These are phyloP conservation scores for Zygoascus hellenicus DNA, from an alignment of 1,139 yeast species.

Conservation along the genomic window DNA sequence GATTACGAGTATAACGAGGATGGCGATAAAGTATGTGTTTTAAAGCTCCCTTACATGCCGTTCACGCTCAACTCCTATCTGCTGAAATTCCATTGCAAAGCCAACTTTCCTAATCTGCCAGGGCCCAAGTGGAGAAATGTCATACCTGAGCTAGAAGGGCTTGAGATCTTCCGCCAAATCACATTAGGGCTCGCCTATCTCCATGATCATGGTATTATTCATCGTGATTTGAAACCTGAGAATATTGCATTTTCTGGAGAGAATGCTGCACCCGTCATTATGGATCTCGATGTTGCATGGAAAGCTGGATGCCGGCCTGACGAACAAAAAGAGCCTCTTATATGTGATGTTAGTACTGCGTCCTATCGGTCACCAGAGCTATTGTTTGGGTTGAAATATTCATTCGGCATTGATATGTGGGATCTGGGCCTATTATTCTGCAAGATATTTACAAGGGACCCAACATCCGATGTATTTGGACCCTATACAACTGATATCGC, in stretches of 20 bases:
- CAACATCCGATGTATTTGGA: slow-evolving; percentile 38
- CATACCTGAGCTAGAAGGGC: slow-evolving; percentile 27
- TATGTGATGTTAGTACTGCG: slow-evolving; percentile 68
- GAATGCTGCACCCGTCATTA: slow-evolving; percentile 33
- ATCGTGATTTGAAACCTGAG: slow-evolving; percentile 80
- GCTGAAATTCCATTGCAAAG: slow-evolving; percentile 31
- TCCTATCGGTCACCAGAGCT: slow-evolving; percentile 82
- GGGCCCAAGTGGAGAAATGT: slow-evolving; percentile 28
- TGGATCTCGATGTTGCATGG: slow-evolving; percentile 77
- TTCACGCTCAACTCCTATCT: slow-evolving; percentile 18
- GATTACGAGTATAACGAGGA: slow-evolving; percentile 12
- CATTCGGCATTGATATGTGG: slow-evolving; percentile 73
- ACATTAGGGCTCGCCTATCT: slow-evolving; percentile 46
- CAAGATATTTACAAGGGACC: slow-evolving; percentile 41
- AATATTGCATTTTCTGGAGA: slow-evolving; percentile 51
- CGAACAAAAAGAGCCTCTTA: slow-evolving; percentile 46
- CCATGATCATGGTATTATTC: slow-evolving; percentile 63
- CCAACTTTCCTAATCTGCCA: slow-evolving; percentile 25
- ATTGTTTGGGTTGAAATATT: slow-evolving; percentile 65
- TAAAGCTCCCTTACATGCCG: slow-evolving; percentile 40
- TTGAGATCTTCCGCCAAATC: slow-evolving; percentile 39
- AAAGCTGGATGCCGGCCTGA: slow-evolving; percentile 19
- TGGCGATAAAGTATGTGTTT: slow-evolving; percentile 36
- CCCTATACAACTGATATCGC: slow-evolving; percentile 53
- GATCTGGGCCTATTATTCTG: slow-evolving; percentile 63